A percentile compares a stretch with the other conserved stretches of the same genome.
phyloP scores from a whole-genome alignment of 2,329 filamentous ascomycete genomes.

The Colletotrichum paranaense region DNA sequence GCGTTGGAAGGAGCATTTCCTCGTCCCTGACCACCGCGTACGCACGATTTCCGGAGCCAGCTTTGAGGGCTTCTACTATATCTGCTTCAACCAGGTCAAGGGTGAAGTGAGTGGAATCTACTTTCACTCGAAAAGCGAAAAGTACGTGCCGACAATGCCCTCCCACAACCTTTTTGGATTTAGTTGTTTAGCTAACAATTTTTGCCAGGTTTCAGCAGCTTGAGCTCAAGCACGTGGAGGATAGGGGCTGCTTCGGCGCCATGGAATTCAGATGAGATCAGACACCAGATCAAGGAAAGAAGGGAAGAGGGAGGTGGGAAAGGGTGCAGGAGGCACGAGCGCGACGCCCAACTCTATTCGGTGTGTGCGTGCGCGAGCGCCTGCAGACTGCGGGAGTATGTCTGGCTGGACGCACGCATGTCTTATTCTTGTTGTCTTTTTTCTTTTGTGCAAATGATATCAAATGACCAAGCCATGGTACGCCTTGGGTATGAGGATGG shows the following conservation, averaged over 20 bases:
- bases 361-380: background rate
- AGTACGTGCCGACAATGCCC: constrained; percentile 67
- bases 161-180: background rate
- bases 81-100: constrained; percentile 94
- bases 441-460: constrained; percentile 27
- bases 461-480: constrained; percentile 27
- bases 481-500: constrained; percentile 24
- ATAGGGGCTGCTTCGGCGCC: constrained; percentile 84
- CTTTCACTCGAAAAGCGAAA: constrained; percentile 98
- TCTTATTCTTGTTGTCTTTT: background rate
- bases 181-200: constrained; percentile 21
- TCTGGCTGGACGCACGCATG: constrained; percentile 1
- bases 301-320: background rate
- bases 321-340: constrained; percentile 17
- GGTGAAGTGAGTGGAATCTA: constrained; percentile 94
- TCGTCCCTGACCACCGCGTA: constrained; percentile 94
- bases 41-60: constrained; percentile 92
- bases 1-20: constrained; percentile 99
- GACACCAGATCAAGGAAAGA: constrained; percentile 3
- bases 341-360: constrained; percentile 10
- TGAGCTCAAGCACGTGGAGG: constrained; percentile 87
- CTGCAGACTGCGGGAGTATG: constrained; percentile 2
- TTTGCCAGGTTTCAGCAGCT: constrained; percentile 85
- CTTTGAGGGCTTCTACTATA: constrained; percentile 99
- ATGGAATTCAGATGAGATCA: constrained; percentile 77